phyloP scores from a whole-genome alignment of 2,329 filamentous ascomycete genomes.

The Dactylellina cionopaga region DNA sequence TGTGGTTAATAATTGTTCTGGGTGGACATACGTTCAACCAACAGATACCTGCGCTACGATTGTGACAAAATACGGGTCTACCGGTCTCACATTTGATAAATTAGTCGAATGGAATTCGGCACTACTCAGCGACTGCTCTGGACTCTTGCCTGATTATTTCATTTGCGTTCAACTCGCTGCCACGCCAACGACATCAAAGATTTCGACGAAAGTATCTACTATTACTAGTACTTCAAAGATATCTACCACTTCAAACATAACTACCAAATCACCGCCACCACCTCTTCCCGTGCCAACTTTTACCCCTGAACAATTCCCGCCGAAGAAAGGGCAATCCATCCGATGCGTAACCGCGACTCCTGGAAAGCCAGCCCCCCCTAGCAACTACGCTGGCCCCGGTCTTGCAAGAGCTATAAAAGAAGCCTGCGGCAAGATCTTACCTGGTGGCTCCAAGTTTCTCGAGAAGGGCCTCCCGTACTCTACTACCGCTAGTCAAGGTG shows the following conservation, averaged over 20 bases:
- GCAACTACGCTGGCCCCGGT: not conserved
- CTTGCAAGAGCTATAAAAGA: not conserved
- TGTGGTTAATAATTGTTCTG: too few relatives aligned
- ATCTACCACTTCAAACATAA: not conserved
- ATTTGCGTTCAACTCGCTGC: not conserved
- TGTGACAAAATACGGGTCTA: too few relatives aligned
- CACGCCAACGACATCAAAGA: not conserved
- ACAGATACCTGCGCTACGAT: too few relatives aligned
- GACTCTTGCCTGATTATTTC: not conserved
- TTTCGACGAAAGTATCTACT: not conserved
- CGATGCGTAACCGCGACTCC: not conserved
- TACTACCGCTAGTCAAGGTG: not conserved
- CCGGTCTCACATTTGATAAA: too few relatives aligned
- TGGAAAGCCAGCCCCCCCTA: not conserved
- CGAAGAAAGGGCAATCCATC: not conserved
- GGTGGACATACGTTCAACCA: too few relatives aligned
- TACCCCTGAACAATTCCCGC: not conserved
- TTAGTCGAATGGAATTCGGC: too few relatives aligned
- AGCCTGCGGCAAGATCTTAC: not conserved
- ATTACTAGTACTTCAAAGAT: not conserved
- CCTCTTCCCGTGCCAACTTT: not conserved
- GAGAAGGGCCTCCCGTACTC: not conserved
- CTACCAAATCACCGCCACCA: not conserved
- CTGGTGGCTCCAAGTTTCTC: not conserved
- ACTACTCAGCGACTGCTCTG: not conserved